Evolutionary conservation across 2,329 filamentous ascomycete species (phyloP).

Genomic region (Furcasterigmium furcatum): DNA sequence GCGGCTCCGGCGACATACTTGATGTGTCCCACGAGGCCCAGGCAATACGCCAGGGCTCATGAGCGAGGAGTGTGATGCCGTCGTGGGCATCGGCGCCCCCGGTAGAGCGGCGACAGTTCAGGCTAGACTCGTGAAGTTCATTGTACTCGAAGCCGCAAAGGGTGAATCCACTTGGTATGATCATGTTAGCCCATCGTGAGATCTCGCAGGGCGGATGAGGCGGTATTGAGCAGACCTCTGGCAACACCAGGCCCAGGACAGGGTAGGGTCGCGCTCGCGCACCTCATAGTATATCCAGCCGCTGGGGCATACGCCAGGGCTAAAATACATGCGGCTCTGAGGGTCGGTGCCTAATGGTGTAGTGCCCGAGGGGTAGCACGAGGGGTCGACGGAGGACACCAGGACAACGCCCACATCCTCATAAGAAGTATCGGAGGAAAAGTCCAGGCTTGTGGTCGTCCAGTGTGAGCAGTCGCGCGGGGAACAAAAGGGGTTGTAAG

Average conservation of each 20-base stretch:
- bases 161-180: too few relatives aligned
- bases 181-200: too few relatives aligned
- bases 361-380: conserved; percentile 6
- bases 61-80: not conserved
- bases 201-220: too few relatives aligned
- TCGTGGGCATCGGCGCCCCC: too few relatives aligned
- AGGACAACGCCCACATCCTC: not conserved
- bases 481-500: conserved; percentile 9
- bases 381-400: conserved; percentile 1
- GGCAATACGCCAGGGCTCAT: not conserved
- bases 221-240: conserved; percentile 1
- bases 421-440: not conserved
- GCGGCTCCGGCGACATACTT: conserved; percentile 5
- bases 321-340: conserved; percentile 2
- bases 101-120: too few relatives aligned
- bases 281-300: conserved; percentile 6
- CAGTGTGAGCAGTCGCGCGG: conserved; percentile 5
- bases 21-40: not conserved
- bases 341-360: not conserved
- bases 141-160: too few relatives aligned
- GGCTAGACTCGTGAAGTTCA: too few relatives aligned
- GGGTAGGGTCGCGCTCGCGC: not conserved
- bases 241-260: conserved; percentile 9
- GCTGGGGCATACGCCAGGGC: conserved; percentile 6
- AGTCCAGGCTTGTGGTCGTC: not conserved